Base-by-base conservation (phyloP, 164 flowering plant species). In the Piper longum region DNA sequence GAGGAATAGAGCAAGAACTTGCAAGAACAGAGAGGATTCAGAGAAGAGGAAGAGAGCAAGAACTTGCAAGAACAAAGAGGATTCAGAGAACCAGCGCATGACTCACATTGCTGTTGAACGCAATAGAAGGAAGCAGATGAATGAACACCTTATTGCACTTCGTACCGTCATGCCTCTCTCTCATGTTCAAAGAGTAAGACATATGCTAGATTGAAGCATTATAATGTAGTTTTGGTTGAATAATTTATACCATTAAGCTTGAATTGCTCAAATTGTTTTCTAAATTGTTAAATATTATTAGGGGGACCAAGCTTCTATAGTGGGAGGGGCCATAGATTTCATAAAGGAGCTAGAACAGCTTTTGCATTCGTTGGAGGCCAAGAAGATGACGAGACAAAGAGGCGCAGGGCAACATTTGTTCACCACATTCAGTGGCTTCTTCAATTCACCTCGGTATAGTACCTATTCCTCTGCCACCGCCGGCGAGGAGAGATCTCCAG, bases 271-370 rank as follows among this genome's bases (percentile, higher is more conserved):
- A 48, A 48, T 5, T 9, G 8, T 48, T 48, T 9, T 48, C 52
- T 48, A 9, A 5, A 9, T 48, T 48, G 8, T 5, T 5, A 9
- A 48, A 5, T 48, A 8, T 19, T 5, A 4, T 19, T 43, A 85
- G 91, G 91, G 87, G 6, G 91, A 86, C 76, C 91, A 86, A 69
- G 91, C 88, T 36, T 86, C 91, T 0, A 77, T 86, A 0, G 69
- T 86, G 5, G 88, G 88, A 39, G 91, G 88, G 4, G 91, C 91
- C 64, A 84, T 86, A 26, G 83, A 86, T 59, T 86, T 79, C 43
- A 85, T 84, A 54, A 86, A 81, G 64, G 85, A 83, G 65, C 57
- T 86, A 44, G 88, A 86, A 62, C 87, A 86, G 57, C 77, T 77
- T 36, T 69, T 82, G 13, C 84, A 81, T 56, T 81, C 84, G 11